Percentiles rank a stretch among this genome's conserved stretches.
Evolutionary conservation across 116 monocot genomes (phyloP).

Genomic region (Zostera marina): DNA sequence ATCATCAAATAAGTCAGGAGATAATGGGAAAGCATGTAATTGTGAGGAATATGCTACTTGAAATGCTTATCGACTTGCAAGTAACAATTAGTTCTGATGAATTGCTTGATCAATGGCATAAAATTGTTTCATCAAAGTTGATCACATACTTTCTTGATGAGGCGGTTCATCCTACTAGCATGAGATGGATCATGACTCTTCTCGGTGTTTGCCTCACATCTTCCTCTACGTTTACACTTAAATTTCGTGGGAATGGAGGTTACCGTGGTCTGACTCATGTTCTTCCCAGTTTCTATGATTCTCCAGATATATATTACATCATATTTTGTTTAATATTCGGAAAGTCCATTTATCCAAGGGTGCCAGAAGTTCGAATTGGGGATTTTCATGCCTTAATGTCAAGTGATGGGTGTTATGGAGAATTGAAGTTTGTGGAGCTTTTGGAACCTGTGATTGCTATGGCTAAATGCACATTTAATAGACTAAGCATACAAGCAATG

Average conservation of each 20-base stretch:
- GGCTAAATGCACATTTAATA: constrained; percentile 91
- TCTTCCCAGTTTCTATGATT: constrained; percentile 92
- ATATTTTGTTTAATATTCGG: constrained; percentile 93
- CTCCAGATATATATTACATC: constrained; percentile 97
- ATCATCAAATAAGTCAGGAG: constrained; percentile 38
- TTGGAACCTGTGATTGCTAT: constrained; percentile 85
- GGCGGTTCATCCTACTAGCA: constrained; percentile 96
- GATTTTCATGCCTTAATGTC: constrained; percentile 94
- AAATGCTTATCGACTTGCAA: constrained; percentile 97
- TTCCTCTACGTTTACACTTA: constrained; percentile 72
- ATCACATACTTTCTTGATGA: constrained; percentile 99
- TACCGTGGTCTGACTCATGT: constrained; percentile 65
- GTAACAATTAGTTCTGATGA: constrained; percentile 86
- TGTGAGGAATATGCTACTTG: constrained; percentile 92
- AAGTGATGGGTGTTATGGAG: constrained; percentile 73
- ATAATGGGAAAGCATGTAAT: constrained; percentile 98
- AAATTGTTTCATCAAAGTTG: constrained; percentile 94
- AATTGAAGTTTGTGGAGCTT: constrained; percentile 92
- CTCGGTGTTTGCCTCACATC: constrained; percentile 92
- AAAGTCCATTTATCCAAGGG: constrained; percentile 83
- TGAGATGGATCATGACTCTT: constrained; percentile 99
- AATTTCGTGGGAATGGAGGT: constrained; percentile 75
- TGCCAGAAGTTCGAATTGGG: constrained; percentile 96
- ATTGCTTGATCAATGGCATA: constrained; percentile 96
- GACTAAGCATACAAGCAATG: constrained; percentile 67